Base-by-base conservation (phyloP, 768 basidiomycete genomes). In the Russula vinacea region DNA sequence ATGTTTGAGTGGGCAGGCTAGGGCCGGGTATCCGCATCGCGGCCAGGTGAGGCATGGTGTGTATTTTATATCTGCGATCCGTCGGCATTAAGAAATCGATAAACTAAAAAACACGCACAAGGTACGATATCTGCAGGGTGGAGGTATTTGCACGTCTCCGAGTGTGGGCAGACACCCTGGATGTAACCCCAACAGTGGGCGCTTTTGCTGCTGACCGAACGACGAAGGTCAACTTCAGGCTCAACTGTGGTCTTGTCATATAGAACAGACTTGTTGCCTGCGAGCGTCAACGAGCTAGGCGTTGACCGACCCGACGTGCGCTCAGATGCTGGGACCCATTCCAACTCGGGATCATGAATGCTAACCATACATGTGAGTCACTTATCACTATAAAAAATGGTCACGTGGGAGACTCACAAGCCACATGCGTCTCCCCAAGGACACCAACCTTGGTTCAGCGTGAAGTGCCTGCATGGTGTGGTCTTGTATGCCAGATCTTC, bases 181-280 rank as follows among this genome's bases (percentile, higher is more conserved):
- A 60, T 51, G 54, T 33, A 56, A 1, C 64, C 59, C 64, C 64
- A 65, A 55, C 64, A 65, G 47, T 65, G 64, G 19, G 64, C 54
- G 14, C 47, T 22, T 40, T 24, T 58, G 59, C 54, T 65, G 39
- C 58, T 60, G 11, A 45, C 29, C 14, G 58, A 55, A 26, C 29
- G 62, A 0, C 3, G 35, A 1, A 22, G 2, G 40, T 51, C 47
- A 37, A n/a, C 0, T 8, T 2, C 9, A 11, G 22, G 24, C 14
- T 49, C 44, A 0, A 24, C 42, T 13, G 24, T 11, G 16, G 35
- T 45, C 52, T 54, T 35, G 24, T 44, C 52, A 17, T 9, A 17
- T 11, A 17, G 5, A 5, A 6, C 24, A 26, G 60, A 37, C 60
- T 54, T 58, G 51, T 2, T 39, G 16, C 44, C 52, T 17, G 54